Percentiles rank a stretch among this genome's conserved stretches.
Conservation (phyloP, 1,284 basidiomycete genomes). For the Leccinum huronense region DNA sequence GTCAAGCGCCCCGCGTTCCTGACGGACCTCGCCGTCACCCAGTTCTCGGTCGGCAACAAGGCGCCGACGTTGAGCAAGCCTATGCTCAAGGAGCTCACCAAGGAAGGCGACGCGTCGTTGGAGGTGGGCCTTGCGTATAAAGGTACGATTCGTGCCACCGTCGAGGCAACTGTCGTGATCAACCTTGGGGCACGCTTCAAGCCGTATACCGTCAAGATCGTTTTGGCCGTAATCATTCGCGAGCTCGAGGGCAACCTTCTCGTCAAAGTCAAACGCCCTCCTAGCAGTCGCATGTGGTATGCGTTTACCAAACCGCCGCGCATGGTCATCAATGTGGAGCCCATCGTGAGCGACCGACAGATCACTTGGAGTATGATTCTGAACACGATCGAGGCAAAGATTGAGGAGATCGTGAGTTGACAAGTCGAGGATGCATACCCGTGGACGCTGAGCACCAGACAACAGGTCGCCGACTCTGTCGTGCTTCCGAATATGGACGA, state of each 20-base stretch:
- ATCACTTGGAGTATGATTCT: slow-evolving; percentile 93
- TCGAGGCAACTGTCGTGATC: slow-evolving; percentile 86
- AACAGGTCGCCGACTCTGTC: slow-evolving; percentile 89
- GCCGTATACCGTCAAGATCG: slow-evolving; percentile 85
- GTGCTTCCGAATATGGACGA: slow-evolving; percentile 99
- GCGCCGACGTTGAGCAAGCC: slow-evolving; percentile 88
- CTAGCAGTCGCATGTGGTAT: slow-evolving; percentile 96
- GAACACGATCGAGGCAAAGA: slow-evolving; percentile 83
- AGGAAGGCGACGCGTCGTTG: slow-evolving; percentile 87
- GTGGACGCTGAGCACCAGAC: slow-evolving; percentile 9
- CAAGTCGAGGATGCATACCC: background rate
- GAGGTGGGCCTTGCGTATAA: slow-evolving; percentile 84
- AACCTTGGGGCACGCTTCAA: slow-evolving; percentile 81
- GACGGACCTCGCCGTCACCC: slow-evolving; percentile 80
- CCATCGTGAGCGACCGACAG: slow-evolving; percentile 89
- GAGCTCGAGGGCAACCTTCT: slow-evolving; percentile 90
- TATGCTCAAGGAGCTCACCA: slow-evolving; percentile 94
- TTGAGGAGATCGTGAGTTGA: slow-evolving; percentile 82
- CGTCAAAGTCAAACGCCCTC: slow-evolving; percentile 91
- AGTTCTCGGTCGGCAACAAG: slow-evolving; percentile 85
- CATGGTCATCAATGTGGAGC: slow-evolving; percentile 88
- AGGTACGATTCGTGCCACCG: slow-evolving; percentile 85
- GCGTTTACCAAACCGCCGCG: slow-evolving; percentile 92
- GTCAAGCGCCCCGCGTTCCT: slow-evolving; percentile 88
- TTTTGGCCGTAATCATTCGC: slow-evolving; percentile 83